These are phyloP conservation scores for Ulota crispa DNA, from an alignment of 225 moss, liverwort and hornwort genomes.

Conservation along the genomic window DNA sequence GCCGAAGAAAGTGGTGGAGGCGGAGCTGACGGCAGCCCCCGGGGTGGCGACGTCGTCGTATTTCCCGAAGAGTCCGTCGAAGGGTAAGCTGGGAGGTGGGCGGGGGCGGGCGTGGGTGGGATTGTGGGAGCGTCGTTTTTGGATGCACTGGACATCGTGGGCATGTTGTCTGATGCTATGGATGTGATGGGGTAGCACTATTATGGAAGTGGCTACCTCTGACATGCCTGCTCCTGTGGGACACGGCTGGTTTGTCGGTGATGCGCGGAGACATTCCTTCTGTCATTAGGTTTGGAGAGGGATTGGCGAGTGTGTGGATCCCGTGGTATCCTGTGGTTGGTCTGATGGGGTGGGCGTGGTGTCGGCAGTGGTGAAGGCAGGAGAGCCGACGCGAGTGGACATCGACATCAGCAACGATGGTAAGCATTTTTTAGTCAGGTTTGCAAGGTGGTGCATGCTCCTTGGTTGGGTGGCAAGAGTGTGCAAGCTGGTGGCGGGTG, in stretches of 20 bases:
- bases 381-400: constrained; percentile 69
- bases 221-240: no score
- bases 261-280: no score
- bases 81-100: constrained; percentile 40
- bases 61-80: constrained; percentile 72
- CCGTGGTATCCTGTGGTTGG: background rate
- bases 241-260: no score
- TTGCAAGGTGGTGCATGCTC: background rate
- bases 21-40: constrained; percentile 46
- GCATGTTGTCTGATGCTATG: no score
- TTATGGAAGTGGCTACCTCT: no score
- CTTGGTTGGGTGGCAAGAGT: background rate
- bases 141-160: no score
- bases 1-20: constrained; percentile 57
- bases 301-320: no score
- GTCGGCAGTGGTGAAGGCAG: constrained; percentile 71
- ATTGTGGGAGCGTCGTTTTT: no score
- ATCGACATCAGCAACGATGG: constrained; percentile 83
- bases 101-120: no score
- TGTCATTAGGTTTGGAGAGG: no score
- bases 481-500: background rate
- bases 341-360: background rate
- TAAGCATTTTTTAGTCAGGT: constrained; percentile 15
- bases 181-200: no score
- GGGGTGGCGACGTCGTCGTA: constrained; percentile 62